Evolutionary conservation across 164 flowering plant species (phyloP), one percentile per base, ranked within the genome.

Genomic region (Magnolia officinalis): DNA sequence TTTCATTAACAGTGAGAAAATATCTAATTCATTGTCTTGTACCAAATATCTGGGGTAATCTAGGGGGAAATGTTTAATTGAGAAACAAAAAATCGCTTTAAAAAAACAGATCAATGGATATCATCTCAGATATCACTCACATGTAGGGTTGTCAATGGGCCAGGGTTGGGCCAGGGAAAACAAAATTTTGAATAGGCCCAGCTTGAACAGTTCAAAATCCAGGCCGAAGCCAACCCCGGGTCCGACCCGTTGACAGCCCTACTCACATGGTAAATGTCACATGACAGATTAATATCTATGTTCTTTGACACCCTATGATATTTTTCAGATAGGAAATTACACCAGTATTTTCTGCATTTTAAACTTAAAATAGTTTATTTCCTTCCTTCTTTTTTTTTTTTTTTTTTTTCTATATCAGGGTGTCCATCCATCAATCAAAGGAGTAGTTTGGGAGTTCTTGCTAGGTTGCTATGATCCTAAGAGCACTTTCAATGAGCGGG

Each of bases 401-500:
- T 71, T 73, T 51, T 71, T 73, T 11, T 18, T 58, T 78, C n/a
- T 73, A 50, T 68, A 16, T 71, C 82, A 95, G 98, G 98, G 98
- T 58, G 84, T 95, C 75, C 97, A 93, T 84, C 98, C 98, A 75
- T 83, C 90, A 63, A 89, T 95, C 45, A 92, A 89, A 85, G 97
- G 91, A 20, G 85, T 24, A 69, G 98, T 93, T 16, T 95, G 96
- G 98, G 98, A 93, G 82, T 95, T 95, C 78, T 80, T 95, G 80
- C 77, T 95, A 82, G 97, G 98, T 66, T 93, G 98, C 81, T 95
- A 73, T 85, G 94, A 91, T 85, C 98, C 98, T 31, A 85, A 84
- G 76, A 95, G 95, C 86, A 90, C 92, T 7, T 90, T 78, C 64
- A 89, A 89, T 49, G 92, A 91, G 72, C 85, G 98, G 74, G 82